phyloP scores from a whole-genome alignment of 2,329 filamentous ascomycete species.

The Penicillium sp. region DNA sequence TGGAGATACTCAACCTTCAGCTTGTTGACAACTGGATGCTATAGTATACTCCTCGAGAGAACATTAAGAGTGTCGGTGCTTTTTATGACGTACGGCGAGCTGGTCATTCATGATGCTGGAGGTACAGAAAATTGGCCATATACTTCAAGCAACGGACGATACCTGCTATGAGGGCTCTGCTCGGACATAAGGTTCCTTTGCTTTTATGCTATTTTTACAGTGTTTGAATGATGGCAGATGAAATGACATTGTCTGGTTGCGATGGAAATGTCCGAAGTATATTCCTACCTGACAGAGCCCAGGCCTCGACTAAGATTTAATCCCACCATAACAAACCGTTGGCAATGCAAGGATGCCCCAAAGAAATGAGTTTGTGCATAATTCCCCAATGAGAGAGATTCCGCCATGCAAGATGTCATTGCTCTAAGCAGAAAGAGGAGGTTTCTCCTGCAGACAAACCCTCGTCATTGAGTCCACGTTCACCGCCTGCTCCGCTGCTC shows the following conservation, averaged over 20 bases:
- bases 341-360: not conserved
- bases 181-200: not conserved
- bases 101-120: not conserved
- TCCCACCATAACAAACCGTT: not conserved
- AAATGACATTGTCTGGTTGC: not conserved
- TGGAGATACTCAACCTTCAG: not conserved
- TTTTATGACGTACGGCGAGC: not conserved
- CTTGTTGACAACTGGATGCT: not conserved
- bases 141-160: not conserved
- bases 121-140: not conserved
- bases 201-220: not conserved
- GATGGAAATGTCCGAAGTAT: not conserved
- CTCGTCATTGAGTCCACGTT: constrained; percentile 13
- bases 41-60: too few species aligned
- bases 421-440: not conserved
- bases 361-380: not conserved
- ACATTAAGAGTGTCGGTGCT: too few species aligned
- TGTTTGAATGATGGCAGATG: too few species aligned
- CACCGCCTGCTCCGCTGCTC: constrained; percentile 21
- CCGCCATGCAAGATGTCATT: not conserved
- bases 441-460: not conserved
- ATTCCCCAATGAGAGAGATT: not conserved
- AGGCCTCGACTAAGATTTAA: not conserved
- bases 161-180: not conserved
- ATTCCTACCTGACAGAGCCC: too few species aligned